Percentiles rank a stretch among this genome's conserved stretches.
These are phyloP conservation scores for Debaryomycetaceae sp. DNA, from an alignment of 1,139 yeast species.

Conservation along the genomic window DNA sequence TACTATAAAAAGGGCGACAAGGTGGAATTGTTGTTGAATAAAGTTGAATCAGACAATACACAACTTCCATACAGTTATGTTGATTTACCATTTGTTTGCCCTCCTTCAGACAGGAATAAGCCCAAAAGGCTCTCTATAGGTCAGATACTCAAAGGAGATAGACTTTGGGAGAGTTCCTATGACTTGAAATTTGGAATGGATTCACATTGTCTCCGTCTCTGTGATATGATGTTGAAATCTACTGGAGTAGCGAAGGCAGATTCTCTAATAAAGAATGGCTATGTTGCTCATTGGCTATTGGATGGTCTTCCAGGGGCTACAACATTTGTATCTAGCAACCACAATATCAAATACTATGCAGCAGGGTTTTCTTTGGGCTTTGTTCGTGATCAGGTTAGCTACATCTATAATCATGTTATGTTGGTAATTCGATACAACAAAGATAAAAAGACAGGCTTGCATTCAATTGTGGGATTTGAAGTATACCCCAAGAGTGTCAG, in stretches of 20 bases:
- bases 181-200: conserved; percentile 60
- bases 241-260: conserved; percentile 55
- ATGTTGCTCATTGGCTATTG: conserved; percentile 78
- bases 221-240: conserved; percentile 51
- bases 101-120: conserved; percentile 50
- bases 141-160: conserved; percentile 77
- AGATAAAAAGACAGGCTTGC: conserved; percentile 37
- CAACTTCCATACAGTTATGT: conserved; percentile 79
- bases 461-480: conserved; percentile 84
- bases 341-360: conserved; percentile 66
- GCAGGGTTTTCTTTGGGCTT: conserved; percentile 88
- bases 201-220: conserved; percentile 60
- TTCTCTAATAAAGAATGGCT: conserved; percentile 62
- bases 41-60: conserved; percentile 72
- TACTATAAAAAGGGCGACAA: conserved; percentile 50
- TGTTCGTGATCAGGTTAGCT: conserved; percentile 53
- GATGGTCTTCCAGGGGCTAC: conserved; percentile 92
- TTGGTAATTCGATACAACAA: conserved; percentile 72
- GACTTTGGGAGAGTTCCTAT: conserved; percentile 74
- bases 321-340: conserved; percentile 65
- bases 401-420: conserved; percentile 77
- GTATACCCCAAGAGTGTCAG: conserved; percentile 82
- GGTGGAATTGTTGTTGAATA: conserved; percentile 72
- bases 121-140: conserved; percentile 71
- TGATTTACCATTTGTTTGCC: conserved; percentile 79